Base-by-base conservation (phyloP, 2,329 filamentous ascomycete genomes). In the Magnaporthiopsis poae region DNA sequence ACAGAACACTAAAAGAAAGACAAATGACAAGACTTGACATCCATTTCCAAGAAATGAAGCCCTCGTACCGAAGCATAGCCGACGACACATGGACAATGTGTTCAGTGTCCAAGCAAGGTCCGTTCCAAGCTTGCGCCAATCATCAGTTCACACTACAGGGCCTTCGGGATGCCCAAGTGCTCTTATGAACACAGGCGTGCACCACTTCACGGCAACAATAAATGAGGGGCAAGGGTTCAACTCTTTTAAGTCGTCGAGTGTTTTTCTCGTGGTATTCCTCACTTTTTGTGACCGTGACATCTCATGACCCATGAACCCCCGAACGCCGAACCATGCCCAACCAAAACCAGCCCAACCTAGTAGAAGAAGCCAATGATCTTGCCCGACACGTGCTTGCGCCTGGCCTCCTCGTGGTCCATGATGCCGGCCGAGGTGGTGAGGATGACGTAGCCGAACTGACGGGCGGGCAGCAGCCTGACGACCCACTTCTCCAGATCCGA, bases 341-440 rank as follows among this genome's bases (percentile, higher is more conserved):
- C 29, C 56, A 13, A 27, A 33, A 18, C 63, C 63, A 61, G 33
- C 25, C n/a, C n/a, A 64, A 46, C 46, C 77, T 95, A 97, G 88
- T 97, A 98, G 88, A 97, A 97, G 90, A 98, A 99, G 77, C 95
- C 95, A 76, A 98, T 91, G 83, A 99, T 91, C 89, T 99, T 99
- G 84, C 95, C 95, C 75, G 94, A 89, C 79, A 98, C 95, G 86
- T 99, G 95, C 70, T 98, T 98, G 82, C 95, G 88, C 80, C 95
- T 87, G 74, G 95, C 95, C 89, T 99, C 95, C 87, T 99, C 95
- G 86, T 99, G 95, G 86, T 99, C 95, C 94, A 99, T 98, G 82
- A 99, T 99, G 81, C 95, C 95, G 72, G 95, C 92, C 69, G 93
- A 97, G 83, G 95, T 99, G 81, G 95, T 99, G 77, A 99, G 90